phyloP scores from a whole-genome alignment of 2,329 filamentous ascomycete species.

The Colletotrichum zoysiae region DNA sequence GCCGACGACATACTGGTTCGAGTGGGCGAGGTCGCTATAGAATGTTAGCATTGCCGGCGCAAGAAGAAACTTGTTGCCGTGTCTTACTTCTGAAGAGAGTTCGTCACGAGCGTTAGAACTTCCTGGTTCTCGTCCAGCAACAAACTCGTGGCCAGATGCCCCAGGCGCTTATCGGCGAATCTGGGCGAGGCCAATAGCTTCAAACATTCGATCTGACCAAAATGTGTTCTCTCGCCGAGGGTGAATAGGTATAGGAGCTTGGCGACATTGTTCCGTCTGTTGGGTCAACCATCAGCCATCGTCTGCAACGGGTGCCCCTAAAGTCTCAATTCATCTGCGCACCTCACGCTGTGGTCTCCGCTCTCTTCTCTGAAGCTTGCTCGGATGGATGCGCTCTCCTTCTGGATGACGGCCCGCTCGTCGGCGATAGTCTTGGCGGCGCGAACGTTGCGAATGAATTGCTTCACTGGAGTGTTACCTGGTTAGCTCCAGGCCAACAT shows the following conservation, averaged over 20 bases:
- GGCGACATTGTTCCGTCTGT: slow-evolving; percentile 96
- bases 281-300: slow-evolving; percentile 40
- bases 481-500: slow-evolving; percentile 27
- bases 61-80: background rate
- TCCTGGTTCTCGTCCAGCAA: slow-evolving; percentile 98
- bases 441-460: slow-evolving; percentile 99
- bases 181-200: slow-evolving; percentile 96
- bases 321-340: slow-evolving; percentile 51
- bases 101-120: slow-evolving; percentile 95
- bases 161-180: slow-evolving; percentile 96
- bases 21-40: slow-evolving; percentile 89
- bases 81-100: slow-evolving; percentile 92
- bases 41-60: slow-evolving; percentile 50
- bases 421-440: slow-evolving; percentile 99
- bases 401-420: slow-evolving; percentile 97
- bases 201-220: slow-evolving; percentile 98
- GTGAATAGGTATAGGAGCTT: slow-evolving; percentile 99
- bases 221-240: slow-evolving; percentile 95
- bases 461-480: slow-evolving; percentile 78
- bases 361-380: slow-evolving; percentile 98
- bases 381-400: slow-evolving; percentile 97
- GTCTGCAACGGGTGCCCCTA: slow-evolving; percentile 18
- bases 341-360: slow-evolving; percentile 91
- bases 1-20: slow-evolving; percentile 98
- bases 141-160: slow-evolving; percentile 95